Evolutionary conservation across 352 stramenopile genomes (phyloP), one percentile per base, ranked within the genome.

Genomic region (Globisporangium abappressorium): DNA sequence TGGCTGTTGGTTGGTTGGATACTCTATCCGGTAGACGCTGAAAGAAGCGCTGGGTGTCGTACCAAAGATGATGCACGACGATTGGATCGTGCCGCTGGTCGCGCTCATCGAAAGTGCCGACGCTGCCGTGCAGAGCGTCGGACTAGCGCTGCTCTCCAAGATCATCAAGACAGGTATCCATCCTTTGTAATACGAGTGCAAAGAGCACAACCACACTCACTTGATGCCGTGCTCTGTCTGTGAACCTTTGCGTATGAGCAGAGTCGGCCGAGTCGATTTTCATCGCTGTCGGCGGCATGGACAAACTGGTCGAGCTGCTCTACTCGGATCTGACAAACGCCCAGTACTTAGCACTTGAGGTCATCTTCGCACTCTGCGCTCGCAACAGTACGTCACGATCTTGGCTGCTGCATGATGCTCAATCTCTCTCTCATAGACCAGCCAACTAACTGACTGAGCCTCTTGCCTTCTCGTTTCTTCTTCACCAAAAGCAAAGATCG

Each of bases 31-130:
- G 11, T 47, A 91, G 83, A 78, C 73, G 0, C 43, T 75, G 8
- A 67, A 71, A 26, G 76, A 91, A 65, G 85, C 85, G 43, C 65
- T 90, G 14, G n/a, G 61, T 12, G 59, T 77, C 6, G 63, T 94
- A 12, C 84, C 85, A 28, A 62, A 67, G 18, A 72, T 94, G 61
- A 76, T 94, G 74, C 76, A 88, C 56, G 78, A 92, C 33, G 70
- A 65, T 26, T 94, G 82, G 84, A 69, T 92, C 24, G 82, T 82
- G 2, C 78, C 82, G 26, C 73, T 94, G 6, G 80, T 90, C 3
- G 80, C 84, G 1, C 67, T 91, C 0, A 66, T 86, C 5, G 79
- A 83, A 54, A 88, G 78, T 58, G 65, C 71, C 1, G 84, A 94
- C 58, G 58, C 70, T 0, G 72, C 84, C 43, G 71, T 87, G 47